Evolutionary conservation across 805 yeast genomes (phyloP), one percentile per base, ranked within the genome.

Genomic region (Ogataea trehalophila): DNA sequence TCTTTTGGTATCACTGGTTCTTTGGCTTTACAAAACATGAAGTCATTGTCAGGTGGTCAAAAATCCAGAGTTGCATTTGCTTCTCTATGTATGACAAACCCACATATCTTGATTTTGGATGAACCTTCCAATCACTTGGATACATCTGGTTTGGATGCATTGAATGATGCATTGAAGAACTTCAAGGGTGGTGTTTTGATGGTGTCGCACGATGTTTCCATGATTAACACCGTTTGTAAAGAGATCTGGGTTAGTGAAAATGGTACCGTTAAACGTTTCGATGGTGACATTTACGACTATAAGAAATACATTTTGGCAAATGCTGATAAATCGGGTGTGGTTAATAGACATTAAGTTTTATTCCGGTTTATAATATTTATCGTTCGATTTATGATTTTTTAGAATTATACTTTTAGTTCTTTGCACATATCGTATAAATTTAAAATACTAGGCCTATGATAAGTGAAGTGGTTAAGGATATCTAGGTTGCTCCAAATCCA

Each of bases 71-170:
- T 94, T 45, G 98, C 98, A 0, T 94, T 94, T 71, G 98, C 99
- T 8, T 92, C 97, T 15, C 75, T 94, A 54, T 89, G 97, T 70
- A 74, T 94, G 60, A 79, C 79, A 51, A 85, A 86, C 53, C 99
- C 99, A 17, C 99, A 94, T 66, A 81, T 94, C 39, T 75, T 94
- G 60, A 82, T 94, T 60, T 73, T 94, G 56, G 99, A 94, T 75
- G 99, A 94, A 77, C 99, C 99, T 69, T 87, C 97, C 6, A 94
- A 94, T 71, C 99, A 94, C 71, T 81, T 94, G 77, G 99, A 94
- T 85, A 92, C 97, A 8, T 85, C 95, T 34, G 99, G 97, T 79
- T 74, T 94, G 61, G 99, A 94, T 67, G 99, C 99, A 0, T 76
- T 94, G 51, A 83, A 94, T 8, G 95, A 86, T 39, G 98, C 98